Percentiles rank a stretch among this genome's conserved stretches.
Conservation (phyloP, 805 yeast species). For the Candida saitoana region DNA sequence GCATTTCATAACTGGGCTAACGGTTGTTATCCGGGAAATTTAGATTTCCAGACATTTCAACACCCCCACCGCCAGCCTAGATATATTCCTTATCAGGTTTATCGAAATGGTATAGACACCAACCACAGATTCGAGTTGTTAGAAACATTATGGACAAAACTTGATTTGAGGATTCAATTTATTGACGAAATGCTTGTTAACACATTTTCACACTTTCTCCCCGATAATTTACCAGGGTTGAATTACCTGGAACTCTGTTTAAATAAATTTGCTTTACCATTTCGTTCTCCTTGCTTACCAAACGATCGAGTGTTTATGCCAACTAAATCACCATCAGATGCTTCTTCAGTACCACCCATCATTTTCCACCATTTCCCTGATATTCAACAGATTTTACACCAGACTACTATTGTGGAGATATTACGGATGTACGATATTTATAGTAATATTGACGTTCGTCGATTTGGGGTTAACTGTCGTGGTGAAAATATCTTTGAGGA, state of each 20-base stretch:
- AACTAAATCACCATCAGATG: background rate
- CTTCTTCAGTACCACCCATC: background rate
- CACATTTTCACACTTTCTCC: constrained; percentile 9
- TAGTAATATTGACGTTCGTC: background rate
- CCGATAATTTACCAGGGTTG: background rate
- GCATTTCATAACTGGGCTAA: background rate
- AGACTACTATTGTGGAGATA: background rate
- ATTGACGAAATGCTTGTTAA: constrained; percentile 10
- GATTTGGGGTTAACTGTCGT: background rate
- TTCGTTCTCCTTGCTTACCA: background rate
- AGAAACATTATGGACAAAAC: constrained; percentile 4
- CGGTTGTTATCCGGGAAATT: background rate
- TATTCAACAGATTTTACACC: background rate
- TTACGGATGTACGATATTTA: background rate
- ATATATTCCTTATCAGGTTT: constrained; percentile 5
- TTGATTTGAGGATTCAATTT: constrained; percentile 11
- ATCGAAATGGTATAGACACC: constrained; percentile 12
- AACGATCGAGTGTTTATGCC: background rate
- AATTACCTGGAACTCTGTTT: background rate
- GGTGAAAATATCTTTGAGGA: background rate
- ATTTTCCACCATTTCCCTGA: background rate
- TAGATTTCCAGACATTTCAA: background rate
- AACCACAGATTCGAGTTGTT: constrained; percentile 9
- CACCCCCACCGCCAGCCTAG: background rate
- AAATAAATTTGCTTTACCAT: background rate